Percentiles rank a stretch among this genome's conserved stretches.
These are phyloP conservation scores for Penicillium steckii DNA, from an alignment of 495 filamentous ascomycete species.

Conservation along the genomic window DNA sequence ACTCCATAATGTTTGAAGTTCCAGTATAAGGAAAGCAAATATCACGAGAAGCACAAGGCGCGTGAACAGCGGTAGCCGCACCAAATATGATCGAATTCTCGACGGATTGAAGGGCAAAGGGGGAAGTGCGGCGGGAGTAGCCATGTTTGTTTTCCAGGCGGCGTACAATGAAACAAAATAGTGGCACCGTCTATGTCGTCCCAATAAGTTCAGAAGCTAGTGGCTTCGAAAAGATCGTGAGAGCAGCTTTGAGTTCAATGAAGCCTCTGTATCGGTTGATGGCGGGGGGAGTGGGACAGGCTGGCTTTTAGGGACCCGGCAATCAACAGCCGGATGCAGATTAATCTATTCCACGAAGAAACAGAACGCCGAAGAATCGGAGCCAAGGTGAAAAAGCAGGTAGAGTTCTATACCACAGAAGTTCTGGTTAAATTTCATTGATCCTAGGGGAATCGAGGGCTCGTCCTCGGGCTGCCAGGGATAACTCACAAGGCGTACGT, in stretches of 20 bases:
- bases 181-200: background rate
- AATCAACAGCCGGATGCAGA: background rate
- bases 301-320: conserved; percentile 1
- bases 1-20: conserved; percentile 65
- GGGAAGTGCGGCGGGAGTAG: conserved; percentile 41
- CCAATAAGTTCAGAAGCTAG: background rate
- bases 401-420: background rate
- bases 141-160: conserved; percentile 22
- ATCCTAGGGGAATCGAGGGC: background rate
- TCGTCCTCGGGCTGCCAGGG: conserved; percentile 15
- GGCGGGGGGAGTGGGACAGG: conserved; percentile 1
- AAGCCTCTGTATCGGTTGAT: background rate
- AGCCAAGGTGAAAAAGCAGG: background rate
- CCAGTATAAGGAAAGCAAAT: conserved; percentile 62
- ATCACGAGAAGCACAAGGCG: conserved; percentile 70
- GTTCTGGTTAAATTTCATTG: background rate
- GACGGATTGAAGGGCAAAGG: conserved; percentile 49
- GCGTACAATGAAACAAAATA: background rate
- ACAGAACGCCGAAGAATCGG: background rate
- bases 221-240: background rate
- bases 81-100: conserved; percentile 66
- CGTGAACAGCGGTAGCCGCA: conserved; percentile 86
- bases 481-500: conserved; percentile 26
- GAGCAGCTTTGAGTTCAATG: background rate
- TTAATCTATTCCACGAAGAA: background rate